Percentiles rank a stretch among this genome's conserved stretches.
phyloP scores from a whole-genome alignment of 345 rosid species.

The Carallia brachiata region DNA sequence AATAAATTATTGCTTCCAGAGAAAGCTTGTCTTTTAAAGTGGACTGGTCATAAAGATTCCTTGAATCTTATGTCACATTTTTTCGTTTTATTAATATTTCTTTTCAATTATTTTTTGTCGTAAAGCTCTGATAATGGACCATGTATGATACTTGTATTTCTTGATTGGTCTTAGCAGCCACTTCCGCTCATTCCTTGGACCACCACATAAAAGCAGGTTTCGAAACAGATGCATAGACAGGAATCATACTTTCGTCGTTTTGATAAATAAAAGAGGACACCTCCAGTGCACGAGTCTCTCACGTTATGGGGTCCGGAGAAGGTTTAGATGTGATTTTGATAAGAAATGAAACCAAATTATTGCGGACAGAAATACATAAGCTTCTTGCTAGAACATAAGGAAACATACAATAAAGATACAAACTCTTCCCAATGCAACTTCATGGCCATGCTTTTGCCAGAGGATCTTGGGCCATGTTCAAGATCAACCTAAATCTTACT shows the following conservation, averaged over 20 bases:
- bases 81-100: not conserved
- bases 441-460: conserved; percentile 13
- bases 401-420: conserved; percentile 18
- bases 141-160: conserved; percentile 11
- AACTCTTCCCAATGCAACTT: conserved; percentile 12
- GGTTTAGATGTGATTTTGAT: not conserved
- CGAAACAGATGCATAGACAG: not conserved
- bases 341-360: not conserved
- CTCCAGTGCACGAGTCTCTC: too few species aligned
- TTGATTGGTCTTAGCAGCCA: conserved; percentile 8
- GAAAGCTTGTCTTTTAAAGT: conserved; percentile 23
- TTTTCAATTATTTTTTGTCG: not conserved
- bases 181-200: conserved; percentile 23
- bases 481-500: conserved; percentile 7
- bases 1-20: conserved; percentile 36
- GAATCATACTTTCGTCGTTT: too few species aligned
- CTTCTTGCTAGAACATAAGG: conserved; percentile 19
- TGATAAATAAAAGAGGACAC: too few species aligned
- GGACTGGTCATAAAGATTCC: conserved; percentile 28
- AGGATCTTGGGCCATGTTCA: conserved; percentile 11
- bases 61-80: conserved; percentile 28
- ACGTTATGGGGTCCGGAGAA: too few species aligned
- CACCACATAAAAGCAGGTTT: conserved; percentile 9
- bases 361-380: not conserved
- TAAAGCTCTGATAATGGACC: conserved; percentile 12